phyloP scores from a whole-genome alignment of 2,329 filamentous ascomycete species.

The Sporothrix curviconia region DNA sequence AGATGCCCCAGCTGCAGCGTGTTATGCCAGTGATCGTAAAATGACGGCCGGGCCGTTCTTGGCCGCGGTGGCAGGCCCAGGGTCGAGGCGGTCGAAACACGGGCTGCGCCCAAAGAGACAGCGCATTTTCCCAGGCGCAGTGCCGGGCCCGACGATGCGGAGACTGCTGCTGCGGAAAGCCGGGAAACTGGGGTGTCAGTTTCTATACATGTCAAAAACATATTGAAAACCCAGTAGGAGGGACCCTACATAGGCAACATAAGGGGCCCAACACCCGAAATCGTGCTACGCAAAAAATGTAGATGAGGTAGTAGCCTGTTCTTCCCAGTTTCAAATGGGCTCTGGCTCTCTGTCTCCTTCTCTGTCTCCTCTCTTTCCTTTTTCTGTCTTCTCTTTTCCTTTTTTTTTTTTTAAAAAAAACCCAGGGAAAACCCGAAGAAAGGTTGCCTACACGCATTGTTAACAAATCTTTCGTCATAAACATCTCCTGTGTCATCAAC shows the following conservation, averaged over 20 bases:
- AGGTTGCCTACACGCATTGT: too few species aligned
- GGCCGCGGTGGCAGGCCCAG: conserved; percentile 58
- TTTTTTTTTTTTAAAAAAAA: too few species aligned
- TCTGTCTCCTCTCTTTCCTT: too few species aligned
- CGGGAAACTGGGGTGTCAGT: too few species aligned
- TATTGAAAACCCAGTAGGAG: too few species aligned
- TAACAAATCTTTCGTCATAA: conserved; percentile 24
- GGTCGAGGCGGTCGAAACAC: too few species aligned
- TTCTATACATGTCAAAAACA: too few species aligned
- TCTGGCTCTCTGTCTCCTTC: too few species aligned
- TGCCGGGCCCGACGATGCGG: conserved; percentile 51
- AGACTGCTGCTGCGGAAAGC: too few species aligned
- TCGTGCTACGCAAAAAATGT: conserved; percentile 61
- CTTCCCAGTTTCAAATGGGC: too few species aligned
- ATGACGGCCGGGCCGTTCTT: conserved; percentile 54
- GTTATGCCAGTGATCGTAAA: conserved; percentile 56
- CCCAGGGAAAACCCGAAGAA: too few species aligned
- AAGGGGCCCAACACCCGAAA: conserved; percentile 57
- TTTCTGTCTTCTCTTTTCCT: too few species aligned
- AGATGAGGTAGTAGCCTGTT: conserved; percentile 63
- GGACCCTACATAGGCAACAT: conserved; percentile 43
- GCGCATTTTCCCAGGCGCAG: conserved; percentile 57
- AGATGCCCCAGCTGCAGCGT: conserved; percentile 55
- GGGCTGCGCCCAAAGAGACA: conserved; percentile 57
- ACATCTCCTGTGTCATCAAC: conserved; percentile 24